These are phyloP conservation scores for Solanum tarapatanum DNA, from an alignment of 257 asterid genomes.

Conservation along the genomic window DNA sequence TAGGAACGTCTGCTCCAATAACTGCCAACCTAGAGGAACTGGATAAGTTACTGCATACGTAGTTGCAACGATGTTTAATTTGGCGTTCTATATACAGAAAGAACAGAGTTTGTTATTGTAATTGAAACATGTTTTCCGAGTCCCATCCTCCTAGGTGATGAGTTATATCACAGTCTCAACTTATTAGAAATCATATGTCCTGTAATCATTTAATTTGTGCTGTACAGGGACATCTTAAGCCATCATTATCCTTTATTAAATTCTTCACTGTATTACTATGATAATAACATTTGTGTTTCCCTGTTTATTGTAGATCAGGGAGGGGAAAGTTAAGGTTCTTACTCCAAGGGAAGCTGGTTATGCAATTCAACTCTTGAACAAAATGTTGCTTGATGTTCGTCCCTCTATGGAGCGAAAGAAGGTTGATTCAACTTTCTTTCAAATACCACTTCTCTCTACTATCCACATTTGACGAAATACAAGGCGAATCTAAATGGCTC, in stretches of 20 bases:
- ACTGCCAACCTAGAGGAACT: background rate
- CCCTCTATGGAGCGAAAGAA: slow-evolving; percentile 71
- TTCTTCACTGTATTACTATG: background rate
- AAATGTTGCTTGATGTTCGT: slow-evolving; percentile 83
- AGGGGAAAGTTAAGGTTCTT: slow-evolving; percentile 77
- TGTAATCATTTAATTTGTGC: background rate
- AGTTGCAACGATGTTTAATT: background rate
- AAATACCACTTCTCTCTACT: background rate
- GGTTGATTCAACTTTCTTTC: slow-evolving; percentile 24
- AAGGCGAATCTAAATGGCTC: background rate
- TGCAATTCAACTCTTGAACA: slow-evolving; percentile 78
- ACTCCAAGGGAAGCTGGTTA: slow-evolving; percentile 97
- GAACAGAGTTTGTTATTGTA: background rate
- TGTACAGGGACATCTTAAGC: background rate
- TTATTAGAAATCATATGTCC: background rate
- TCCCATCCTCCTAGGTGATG: background rate
- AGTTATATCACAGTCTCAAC: background rate
- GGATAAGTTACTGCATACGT: background rate
- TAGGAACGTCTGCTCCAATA: background rate
- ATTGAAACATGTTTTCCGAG: background rate
- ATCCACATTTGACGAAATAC: background rate
- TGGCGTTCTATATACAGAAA: background rate
- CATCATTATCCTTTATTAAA: background rate
- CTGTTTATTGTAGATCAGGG: slow-evolving; percentile 44
- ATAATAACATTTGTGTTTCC: background rate